Percentiles rank a stretch among this genome's conserved stretches.
phyloP scores from a whole-genome alignment of 2,329 filamentous ascomycete species.

The Aureobasidium sp. region DNA sequence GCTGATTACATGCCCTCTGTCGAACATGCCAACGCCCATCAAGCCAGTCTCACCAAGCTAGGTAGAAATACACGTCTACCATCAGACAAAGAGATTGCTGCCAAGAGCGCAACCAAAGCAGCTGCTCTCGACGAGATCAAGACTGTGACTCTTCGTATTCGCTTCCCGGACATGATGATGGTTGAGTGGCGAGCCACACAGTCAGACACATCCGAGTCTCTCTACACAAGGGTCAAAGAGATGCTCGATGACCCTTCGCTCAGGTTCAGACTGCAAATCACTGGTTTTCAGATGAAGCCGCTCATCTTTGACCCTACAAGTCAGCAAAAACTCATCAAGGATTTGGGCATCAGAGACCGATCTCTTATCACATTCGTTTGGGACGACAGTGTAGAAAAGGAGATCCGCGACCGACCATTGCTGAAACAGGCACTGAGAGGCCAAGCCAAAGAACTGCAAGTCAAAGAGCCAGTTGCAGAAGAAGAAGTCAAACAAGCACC shows the following conservation, averaged over 20 bases:
- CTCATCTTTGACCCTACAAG: constrained; percentile 27
- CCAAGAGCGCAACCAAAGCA: constrained; percentile 56
- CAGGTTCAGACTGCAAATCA: constrained; percentile 63
- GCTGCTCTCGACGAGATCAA: constrained; percentile 58
- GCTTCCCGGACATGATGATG: constrained; percentile 78
- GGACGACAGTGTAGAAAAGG: constrained; percentile 52
- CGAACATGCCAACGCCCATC: constrained; percentile 66
- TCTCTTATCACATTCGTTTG: constrained; percentile 71
- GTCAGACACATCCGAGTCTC: constrained; percentile 56
- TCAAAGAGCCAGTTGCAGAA: constrained; percentile 41
- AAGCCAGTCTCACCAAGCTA: constrained; percentile 53
- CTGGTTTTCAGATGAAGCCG: constrained; percentile 44
- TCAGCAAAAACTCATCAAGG: constrained; percentile 54
- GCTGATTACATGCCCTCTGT: constrained; percentile 68
- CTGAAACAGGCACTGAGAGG: constrained; percentile 50
- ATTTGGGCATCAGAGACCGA: constrained; percentile 60
- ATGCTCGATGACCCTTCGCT: constrained; percentile 56
- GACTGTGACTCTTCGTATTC: constrained; percentile 65
- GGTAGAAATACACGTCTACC: constrained; percentile 67
- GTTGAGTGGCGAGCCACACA: constrained; percentile 63
- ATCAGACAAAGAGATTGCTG: constrained; percentile 73
- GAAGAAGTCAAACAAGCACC: neutral
- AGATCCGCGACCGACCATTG: constrained; percentile 48
- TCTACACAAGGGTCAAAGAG: constrained; percentile 66
- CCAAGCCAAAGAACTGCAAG: constrained; percentile 57